Evolutionary conservation across 2,329 filamentous ascomycete species (phyloP).

Genomic region (Fusarium devonianum): DNA sequence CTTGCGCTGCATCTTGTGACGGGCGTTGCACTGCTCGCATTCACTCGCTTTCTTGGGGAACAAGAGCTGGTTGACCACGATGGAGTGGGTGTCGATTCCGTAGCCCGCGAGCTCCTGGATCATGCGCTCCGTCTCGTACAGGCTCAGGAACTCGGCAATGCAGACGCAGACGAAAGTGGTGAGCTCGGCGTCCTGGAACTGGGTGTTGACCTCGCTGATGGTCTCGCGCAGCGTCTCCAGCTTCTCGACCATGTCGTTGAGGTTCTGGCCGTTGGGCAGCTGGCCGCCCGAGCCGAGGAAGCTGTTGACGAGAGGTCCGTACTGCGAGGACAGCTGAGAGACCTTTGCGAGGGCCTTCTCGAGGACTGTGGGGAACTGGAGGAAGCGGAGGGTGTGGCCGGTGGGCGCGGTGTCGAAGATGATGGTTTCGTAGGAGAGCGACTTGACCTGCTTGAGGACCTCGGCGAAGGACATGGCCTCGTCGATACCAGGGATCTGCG

Average conservation of each 20-base stretch:
- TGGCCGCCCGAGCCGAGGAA: constrained; percentile 79
- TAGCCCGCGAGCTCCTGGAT: constrained; percentile 96
- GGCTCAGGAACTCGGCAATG: constrained; percentile 93
- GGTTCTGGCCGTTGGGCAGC: constrained; percentile 89
- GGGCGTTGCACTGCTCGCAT: constrained; percentile 94
- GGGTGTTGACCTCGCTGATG: constrained; percentile 93
- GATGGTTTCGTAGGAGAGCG: constrained; percentile 97
- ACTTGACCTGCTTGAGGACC: constrained; percentile 99
- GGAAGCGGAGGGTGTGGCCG: constrained; percentile 96
- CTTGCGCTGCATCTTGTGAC: constrained; percentile 99
- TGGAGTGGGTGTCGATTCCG: constrained; percentile 93
- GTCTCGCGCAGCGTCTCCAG: constrained; percentile 93
- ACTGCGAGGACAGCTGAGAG: constrained; percentile 90
- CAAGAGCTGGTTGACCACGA: constrained; percentile 97
- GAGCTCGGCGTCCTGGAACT: constrained; percentile 96
- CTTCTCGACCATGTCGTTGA: constrained; percentile 92
- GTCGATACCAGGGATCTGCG: constrained; percentile 93
- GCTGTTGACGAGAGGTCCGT: constrained; percentile 93
- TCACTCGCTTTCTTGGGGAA: constrained; percentile 86
- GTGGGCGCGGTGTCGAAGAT: constrained; percentile 99
- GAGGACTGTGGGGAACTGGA: constrained; percentile 96
- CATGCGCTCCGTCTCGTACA: constrained; percentile 99
- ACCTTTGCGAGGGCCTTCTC: constrained; percentile 99
- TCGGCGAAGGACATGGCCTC: constrained; percentile 99
- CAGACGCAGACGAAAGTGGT: constrained; percentile 99